These are phyloP conservation scores for Talaromyces rugulosus DNA, from an alignment of 2,329 filamentous ascomycete genomes.

Conservation along the genomic window DNA sequence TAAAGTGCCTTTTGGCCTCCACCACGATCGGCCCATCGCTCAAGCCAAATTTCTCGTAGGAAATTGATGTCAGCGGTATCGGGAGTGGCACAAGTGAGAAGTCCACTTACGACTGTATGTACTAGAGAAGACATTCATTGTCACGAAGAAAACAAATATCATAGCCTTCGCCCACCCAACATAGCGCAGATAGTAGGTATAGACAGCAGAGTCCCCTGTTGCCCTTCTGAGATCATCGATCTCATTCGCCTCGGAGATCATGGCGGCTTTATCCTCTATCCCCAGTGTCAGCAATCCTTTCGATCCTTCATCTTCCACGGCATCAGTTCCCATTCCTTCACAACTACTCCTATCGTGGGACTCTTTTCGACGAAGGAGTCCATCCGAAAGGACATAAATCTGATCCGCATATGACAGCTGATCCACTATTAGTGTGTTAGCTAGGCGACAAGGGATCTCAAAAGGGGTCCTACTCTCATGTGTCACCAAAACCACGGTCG, in stretches of 20 bases:
- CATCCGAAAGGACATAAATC: conserved; percentile 37
- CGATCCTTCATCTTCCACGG: not conserved
- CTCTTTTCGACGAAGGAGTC: conserved; percentile 30
- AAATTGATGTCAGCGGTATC: not conserved
- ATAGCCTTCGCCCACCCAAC: conserved; percentile 32
- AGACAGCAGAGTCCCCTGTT: conserved; percentile 39
- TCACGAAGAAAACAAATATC: conserved; percentile 35
- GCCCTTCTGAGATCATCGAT: conserved; percentile 15
- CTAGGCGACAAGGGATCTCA: not conserved
- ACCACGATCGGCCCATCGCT: conserved; percentile 37
- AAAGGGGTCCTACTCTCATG: conserved; percentile 4
- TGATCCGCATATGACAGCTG: conserved; percentile 39
- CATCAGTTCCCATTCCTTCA: not conserved
- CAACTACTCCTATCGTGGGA: conserved; percentile 13
- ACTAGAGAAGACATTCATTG: conserved; percentile 35
- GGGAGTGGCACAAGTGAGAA: not conserved
- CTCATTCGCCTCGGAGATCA: conserved; percentile 20
- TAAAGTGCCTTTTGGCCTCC: conserved; percentile 29
- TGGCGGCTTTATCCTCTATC: not conserved
- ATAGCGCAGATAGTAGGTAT: conserved; percentile 36
- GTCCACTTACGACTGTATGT: conserved; percentile 22
- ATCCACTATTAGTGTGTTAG: conserved; percentile 21
- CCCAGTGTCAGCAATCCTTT: not conserved
- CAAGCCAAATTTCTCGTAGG: conserved; percentile 33
- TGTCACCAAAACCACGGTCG: conserved; percentile 9